Evolutionary conservation across 352 stramenopile genomes (phyloP), one percentile per base, ranked within the genome.

Genomic region (Globisporangium canariense): DNA sequence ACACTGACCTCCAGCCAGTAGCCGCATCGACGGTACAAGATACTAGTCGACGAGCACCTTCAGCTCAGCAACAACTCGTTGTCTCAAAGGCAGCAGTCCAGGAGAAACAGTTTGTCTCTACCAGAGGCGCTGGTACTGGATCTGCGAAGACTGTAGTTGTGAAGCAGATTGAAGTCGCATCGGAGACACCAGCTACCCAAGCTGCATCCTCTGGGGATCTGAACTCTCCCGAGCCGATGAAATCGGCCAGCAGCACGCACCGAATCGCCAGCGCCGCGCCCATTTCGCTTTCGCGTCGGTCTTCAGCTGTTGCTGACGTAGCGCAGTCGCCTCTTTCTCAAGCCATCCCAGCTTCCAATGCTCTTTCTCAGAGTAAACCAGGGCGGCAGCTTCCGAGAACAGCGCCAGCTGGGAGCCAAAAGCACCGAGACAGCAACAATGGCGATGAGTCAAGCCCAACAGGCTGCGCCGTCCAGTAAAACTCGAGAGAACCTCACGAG

Each of bases 381-480:
- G 49, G 20, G 13, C 49, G 9, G 10, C 49, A 55, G 25, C 49
- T 54, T 14, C 60, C 60, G 28, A 30, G 18, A 20, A 60, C 50
- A 18, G 50, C 50, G 4, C 40, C 38, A 54, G 11, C 18, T 34
- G 43, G 30, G 18, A 36, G n/a, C 18, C 25, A 8, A 16, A 46
- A 53, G 36, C 54, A 56, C 4, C 72, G 36, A 20, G 50, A 67
- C 50, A 41, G 22, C 50, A 16, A 18, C 34, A 16, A 65, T 45
- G 64, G 51, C 43, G 65, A 56, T 36, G 20, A 67, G 45, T 25
- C 64, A 49, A 70, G 56, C 62, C 53, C 66, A 41, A 56, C 68
- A 43, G 60, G 60, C 4, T 65, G 60, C 4, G 1, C 11, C 25
- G 7, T 65, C 3, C 60, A 65, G 11, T 65, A 38, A 65, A 25